Evolutionary conservation across 2,329 filamentous ascomycete genomes (phyloP).

Genomic region (Cercospora nicotianae): DNA sequence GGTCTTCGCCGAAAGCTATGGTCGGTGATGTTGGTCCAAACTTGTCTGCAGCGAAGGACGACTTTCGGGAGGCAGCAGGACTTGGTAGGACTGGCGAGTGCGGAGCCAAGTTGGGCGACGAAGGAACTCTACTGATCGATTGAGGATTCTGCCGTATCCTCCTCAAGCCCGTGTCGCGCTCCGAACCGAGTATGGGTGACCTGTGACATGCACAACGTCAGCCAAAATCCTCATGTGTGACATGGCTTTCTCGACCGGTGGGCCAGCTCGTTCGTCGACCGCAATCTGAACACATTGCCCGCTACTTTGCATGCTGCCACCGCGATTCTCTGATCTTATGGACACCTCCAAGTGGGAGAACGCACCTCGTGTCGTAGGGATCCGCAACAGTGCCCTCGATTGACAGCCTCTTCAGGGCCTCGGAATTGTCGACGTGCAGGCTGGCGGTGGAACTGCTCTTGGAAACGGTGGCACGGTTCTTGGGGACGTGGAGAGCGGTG

Average conservation of each 20-base stretch:
- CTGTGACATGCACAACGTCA: constrained; percentile 48
- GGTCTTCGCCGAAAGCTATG: constrained; percentile 76
- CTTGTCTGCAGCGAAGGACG: constrained; percentile 50
- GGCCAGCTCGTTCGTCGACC: background rate
- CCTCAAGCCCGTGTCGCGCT: constrained; percentile 65
- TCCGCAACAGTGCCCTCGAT: constrained; percentile 69
- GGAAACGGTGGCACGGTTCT: constrained; percentile 51
- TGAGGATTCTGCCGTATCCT: constrained; percentile 73
- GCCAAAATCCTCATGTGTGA: constrained; percentile 16
- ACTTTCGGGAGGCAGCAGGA: constrained; percentile 60
- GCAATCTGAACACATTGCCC: background rate
- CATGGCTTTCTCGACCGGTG: background rate
- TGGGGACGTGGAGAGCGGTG: constrained; percentile 42
- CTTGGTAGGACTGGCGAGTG: constrained; percentile 64
- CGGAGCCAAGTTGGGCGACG: constrained; percentile 72
- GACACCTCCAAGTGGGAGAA: constrained; percentile 22
- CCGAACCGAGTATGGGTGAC: constrained; percentile 72
- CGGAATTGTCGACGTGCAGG: constrained; percentile 56
- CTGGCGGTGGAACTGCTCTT: constrained; percentile 38
- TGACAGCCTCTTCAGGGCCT: constrained; percentile 63
- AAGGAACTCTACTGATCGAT: constrained; percentile 62
- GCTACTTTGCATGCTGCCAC: background rate
- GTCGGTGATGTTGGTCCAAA: constrained; percentile 69
- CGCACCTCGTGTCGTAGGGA: constrained; percentile 71
- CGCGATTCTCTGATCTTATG: background rate